These are phyloP conservation scores for Coprinopsis marcescibilis DNA, from an alignment of 768 basidiomycete genomes.

Conservation along the genomic window DNA sequence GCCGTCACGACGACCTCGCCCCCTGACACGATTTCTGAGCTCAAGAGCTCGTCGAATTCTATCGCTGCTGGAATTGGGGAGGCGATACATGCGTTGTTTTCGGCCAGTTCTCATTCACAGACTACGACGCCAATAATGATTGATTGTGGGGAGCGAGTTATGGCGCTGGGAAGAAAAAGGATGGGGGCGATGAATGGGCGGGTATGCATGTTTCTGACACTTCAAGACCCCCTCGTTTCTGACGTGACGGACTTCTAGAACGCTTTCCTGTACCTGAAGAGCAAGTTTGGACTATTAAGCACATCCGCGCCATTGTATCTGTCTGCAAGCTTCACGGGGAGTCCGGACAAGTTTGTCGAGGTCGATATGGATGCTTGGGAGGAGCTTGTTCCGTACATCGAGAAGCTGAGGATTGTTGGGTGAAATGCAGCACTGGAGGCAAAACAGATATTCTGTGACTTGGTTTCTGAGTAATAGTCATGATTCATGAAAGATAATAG, in stretches of 20 bases:
- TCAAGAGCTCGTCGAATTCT: slow-evolving; percentile 21
- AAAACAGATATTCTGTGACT: too few relatives aligned
- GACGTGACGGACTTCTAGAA: slow-evolving; percentile 17
- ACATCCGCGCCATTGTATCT: slow-evolving; percentile 23
- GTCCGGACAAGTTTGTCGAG: slow-evolving; percentile 23
- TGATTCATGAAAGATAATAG: too few relatives aligned
- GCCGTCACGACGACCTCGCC: slow-evolving; percentile 8
- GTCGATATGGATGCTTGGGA: slow-evolving; percentile 35
- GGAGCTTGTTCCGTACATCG: slow-evolving; percentile 26
- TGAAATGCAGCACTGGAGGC: slow-evolving; percentile 10
- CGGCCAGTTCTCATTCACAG: slow-evolving; percentile 8
- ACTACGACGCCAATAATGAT: slow-evolving; percentile 26
- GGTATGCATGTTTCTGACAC: slow-evolving; percentile 16
- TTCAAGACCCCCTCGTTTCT: not conserved
- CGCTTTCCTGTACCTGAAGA: slow-evolving; percentile 30
- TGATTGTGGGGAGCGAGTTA: slow-evolving; percentile 24
- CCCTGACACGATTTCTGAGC: slow-evolving; percentile 15
- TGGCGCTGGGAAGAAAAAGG: slow-evolving; percentile 29
- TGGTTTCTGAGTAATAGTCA: too few relatives aligned
- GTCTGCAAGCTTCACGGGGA: slow-evolving; percentile 21
- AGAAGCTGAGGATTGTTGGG: slow-evolving; percentile 21
- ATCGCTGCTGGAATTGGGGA: slow-evolving; percentile 30
- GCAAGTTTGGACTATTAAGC: slow-evolving; percentile 31
- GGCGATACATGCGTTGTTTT: slow-evolving; percentile 22
- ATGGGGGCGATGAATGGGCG: slow-evolving; percentile 28